A percentile compares a stretch with the other conserved stretches of the same genome.
phyloP scores from a whole-genome alignment of 2,329 filamentous ascomycete genomes.

The Aureobasidium uvarum region DNA sequence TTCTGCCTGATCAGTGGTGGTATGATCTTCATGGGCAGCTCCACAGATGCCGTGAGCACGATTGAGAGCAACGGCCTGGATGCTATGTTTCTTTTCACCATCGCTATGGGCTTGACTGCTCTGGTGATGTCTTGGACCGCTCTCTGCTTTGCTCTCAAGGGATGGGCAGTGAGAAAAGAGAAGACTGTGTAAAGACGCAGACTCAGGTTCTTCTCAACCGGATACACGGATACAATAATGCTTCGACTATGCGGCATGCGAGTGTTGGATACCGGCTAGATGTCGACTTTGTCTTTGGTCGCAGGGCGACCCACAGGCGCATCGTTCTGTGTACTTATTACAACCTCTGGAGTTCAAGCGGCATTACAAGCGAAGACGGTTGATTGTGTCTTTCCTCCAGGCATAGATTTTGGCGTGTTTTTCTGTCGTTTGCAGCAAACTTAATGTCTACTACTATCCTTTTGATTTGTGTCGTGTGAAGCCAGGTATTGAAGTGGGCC shows the following conservation, averaged over 20 bases:
- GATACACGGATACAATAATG: no score
- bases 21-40: slow-evolving; percentile 85
- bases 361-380: not conserved
- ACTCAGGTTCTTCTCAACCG: not conserved
- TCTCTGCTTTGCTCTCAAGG: slow-evolving; percentile 76
- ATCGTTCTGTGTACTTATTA: no score
- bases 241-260: not conserved
- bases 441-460: slow-evolving; percentile 2
- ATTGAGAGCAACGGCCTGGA: slow-evolving; percentile 76
- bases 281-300: not conserved
- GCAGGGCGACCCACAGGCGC: not conserved
- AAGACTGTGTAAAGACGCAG: not conserved
- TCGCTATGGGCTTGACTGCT: slow-evolving; percentile 78
- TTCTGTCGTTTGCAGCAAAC: slow-evolving; percentile 9
- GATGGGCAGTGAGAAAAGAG: slow-evolving; percentile 64
- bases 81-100: slow-evolving; percentile 90
- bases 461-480: not conserved
- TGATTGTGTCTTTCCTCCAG: no score
- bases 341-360: not conserved
- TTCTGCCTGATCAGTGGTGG: slow-evolving; percentile 85
- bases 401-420: no score
- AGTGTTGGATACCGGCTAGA: not conserved
- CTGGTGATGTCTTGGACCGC: slow-evolving; percentile 85
- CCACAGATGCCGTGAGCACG: slow-evolving; percentile 70
- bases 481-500: no score